Conservation (phyloP, 768 basidiomycete species). For the Russula sp. region DNA sequence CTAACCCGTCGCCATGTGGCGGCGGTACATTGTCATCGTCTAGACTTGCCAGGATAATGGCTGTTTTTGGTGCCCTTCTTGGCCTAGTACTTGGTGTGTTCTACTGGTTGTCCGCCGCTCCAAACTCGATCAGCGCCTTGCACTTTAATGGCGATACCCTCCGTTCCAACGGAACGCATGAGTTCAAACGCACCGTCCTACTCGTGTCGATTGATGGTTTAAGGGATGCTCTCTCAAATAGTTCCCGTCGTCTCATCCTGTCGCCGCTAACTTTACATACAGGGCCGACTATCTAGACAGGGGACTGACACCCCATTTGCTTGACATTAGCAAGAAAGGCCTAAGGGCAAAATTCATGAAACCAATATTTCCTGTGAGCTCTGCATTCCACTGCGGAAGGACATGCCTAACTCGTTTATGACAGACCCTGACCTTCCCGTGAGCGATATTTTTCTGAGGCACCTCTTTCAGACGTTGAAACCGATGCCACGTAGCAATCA, state of each 20-base stretch:
- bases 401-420: conserved; percentile 9
- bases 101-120: conserved; percentile 7
- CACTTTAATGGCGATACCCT: conserved; percentile 39
- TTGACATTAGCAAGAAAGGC: conserved; percentile 75
- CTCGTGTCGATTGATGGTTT: conserved; percentile 87
- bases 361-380: conserved; percentile 78
- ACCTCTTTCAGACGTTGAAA: neutral
- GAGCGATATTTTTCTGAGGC: conserved; percentile 31
- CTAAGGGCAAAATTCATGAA: conserved; percentile 83
- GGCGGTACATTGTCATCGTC: conserved; percentile 2
- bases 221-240: conserved; percentile 34
- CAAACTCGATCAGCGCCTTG: conserved; percentile 12
- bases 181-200: conserved; percentile 73
- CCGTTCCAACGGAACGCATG: conserved; percentile 76
- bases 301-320: conserved; percentile 76
- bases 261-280: neutral
- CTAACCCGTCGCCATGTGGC: neutral
- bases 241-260: neutral
- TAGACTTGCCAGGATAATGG: conserved; percentile 13
- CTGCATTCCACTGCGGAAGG: neutral
- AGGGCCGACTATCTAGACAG: conserved; percentile 87
- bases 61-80: neutral
- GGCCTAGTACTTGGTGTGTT: conserved; percentile 3
- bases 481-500: conserved; percentile 56
- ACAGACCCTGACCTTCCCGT: conserved; percentile 89